phyloP scores from a whole-genome alignment of 768 basidiomycete species.

The Hysterangium stoloniferum region DNA sequence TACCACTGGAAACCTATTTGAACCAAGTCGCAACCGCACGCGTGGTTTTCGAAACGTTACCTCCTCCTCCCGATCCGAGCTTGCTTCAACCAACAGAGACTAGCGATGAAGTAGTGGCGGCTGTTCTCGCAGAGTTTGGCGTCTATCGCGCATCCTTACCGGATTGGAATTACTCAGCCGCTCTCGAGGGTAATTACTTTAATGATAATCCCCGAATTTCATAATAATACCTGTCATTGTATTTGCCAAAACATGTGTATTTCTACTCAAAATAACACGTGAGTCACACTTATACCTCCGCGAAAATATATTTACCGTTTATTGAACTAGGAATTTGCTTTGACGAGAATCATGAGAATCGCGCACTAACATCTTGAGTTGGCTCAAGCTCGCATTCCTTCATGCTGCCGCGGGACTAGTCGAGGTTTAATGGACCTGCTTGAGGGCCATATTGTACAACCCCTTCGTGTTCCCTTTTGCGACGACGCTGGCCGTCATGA shows the following conservation, averaged over 20 bases:
- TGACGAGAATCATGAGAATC: background rate
- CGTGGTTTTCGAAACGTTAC: slow-evolving; percentile 55
- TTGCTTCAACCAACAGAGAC: slow-evolving; percentile 28
- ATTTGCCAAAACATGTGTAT: no score
- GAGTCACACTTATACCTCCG: background rate
- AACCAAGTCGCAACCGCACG: slow-evolving; percentile 57
- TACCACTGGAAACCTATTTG: slow-evolving; percentile 47
- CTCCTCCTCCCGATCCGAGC: slow-evolving; percentile 42
- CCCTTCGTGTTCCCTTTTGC: slow-evolving; percentile 18
- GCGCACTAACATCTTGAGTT: background rate
- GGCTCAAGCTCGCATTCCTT: no score
- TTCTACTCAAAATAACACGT: no score
- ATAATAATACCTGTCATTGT: background rate
- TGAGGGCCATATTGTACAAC: slow-evolving; percentile 2
- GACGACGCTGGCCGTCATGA: slow-evolving; percentile 27
- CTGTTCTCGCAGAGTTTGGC: slow-evolving; percentile 43
- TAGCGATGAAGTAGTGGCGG: slow-evolving; percentile 36
- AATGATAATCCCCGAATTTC: slow-evolving; percentile 43
- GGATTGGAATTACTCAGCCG: slow-evolving; percentile 37
- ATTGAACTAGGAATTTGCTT: background rate
- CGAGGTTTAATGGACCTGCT: background rate
- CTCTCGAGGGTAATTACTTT: slow-evolving; percentile 60
- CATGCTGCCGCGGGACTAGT: no score
- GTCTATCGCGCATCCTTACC: slow-evolving; percentile 34
- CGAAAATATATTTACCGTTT: background rate